A percentile compares a stretch with the other conserved stretches of the same genome.
Conservation (phyloP, 257 asterid species). For the Ilex asprella region DNA sequence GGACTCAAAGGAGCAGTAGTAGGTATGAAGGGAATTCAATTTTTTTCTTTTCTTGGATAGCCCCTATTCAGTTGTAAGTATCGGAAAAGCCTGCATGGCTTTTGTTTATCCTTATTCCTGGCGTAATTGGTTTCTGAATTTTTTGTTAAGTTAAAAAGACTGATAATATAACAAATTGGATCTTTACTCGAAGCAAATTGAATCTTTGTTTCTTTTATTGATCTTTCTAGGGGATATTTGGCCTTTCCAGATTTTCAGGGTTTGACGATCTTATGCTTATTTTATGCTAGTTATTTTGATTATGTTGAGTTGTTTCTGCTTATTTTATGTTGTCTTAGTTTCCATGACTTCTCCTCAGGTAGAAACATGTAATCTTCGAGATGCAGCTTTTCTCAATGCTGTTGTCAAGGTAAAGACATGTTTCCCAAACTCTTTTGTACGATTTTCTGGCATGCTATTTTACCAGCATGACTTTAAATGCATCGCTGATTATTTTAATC, state of each 20-base stretch:
- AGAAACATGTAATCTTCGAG: conserved; percentile 59
- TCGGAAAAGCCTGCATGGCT: not conserved
- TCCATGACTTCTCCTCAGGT: conserved; percentile 33
- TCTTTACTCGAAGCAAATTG: too few relatives aligned
- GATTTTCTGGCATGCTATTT: not conserved
- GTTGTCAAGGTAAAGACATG: conserved; percentile 74
- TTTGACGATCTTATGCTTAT: not conserved
- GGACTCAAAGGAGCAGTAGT: conserved; percentile 45
- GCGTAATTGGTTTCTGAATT: too few relatives aligned
- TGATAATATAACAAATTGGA: not conserved
- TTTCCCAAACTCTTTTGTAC: not conserved
- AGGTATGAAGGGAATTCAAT: conserved; percentile 28
- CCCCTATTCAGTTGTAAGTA: too few relatives aligned
- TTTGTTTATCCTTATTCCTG: not conserved
- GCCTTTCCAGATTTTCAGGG: not conserved
- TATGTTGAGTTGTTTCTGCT: too few relatives aligned
- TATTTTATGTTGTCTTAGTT: not conserved
- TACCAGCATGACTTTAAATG: not conserved
- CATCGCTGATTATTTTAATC: not conserved
- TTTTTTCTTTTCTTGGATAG: not conserved
- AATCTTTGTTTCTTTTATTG: too few relatives aligned
- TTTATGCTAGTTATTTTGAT: not conserved
- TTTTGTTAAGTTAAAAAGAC: not conserved
- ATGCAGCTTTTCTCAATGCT: conserved; percentile 72
- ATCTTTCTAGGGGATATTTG: too few relatives aligned